Base-by-base conservation (phyloP, 1,284 basidiomycete genomes). In the Crucibulum parvulum region DNA sequence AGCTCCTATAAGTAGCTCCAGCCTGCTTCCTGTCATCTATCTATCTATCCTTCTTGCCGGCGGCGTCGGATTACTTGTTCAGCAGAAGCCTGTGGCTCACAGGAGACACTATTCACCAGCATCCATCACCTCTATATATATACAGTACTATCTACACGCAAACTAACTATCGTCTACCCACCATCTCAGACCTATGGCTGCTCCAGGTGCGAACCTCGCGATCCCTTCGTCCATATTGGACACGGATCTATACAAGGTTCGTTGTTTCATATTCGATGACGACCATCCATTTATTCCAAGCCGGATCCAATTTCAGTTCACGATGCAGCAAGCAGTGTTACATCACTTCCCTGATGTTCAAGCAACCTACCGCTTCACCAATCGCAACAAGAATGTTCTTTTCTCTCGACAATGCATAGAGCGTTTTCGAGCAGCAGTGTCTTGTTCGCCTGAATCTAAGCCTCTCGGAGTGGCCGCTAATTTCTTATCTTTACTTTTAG, bases 301-400 rank as follows among this genome's bases (percentile, higher is more conserved):
- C 24, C 24, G 24, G 24, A 54, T 53, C 16, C 24, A 41, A 56
- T 55, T 7, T 37, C 71, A 98, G 94, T 82, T 99, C 55, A 96
- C 96, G 0, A 99, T 99, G 97, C 97, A 99, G 78, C 94, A 98
- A 76, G 96, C 95, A 0, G 90, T 99, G 10, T 72, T 92, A 58
- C 83, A 87, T n/a, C 88, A 92, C 68, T 98, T 95, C 69, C 91
- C 92, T 3, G 75, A 87, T 56, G 84, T 87, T 0, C 70, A 83
- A 15, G 89, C 88, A 9, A 86, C 86, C 1, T 95, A 96, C 78
- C 85, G 84, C 50, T 99, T 99, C 77, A 96, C 91, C 2, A 95
- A 98, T 74, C 89, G 97, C 53, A 87, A 90, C 63, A 81, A 82
- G 46, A 77, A 86, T 41, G 89, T 89, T 65, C 78, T 83, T 31